A percentile compares a stretch with the other conserved stretches of the same genome.
phyloP scores from a whole-genome alignment of 371 early-diverging fungal genomes.

The Mortierella sp. region DNA sequence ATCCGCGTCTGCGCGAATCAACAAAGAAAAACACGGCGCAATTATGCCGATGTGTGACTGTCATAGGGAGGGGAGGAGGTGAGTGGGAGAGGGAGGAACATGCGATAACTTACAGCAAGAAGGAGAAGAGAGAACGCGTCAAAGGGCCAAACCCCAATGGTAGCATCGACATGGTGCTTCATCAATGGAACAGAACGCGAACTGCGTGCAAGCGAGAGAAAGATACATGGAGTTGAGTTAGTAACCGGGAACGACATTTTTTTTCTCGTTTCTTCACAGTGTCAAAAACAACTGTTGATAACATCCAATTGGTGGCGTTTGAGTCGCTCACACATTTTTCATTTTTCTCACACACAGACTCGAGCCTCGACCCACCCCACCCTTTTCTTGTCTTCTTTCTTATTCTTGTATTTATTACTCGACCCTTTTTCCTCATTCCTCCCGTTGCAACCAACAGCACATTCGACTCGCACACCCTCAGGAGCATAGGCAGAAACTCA shows the following conservation, averaged over 20 bases:
- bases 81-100: not conserved
- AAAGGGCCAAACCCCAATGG: not conserved
- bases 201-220: not conserved
- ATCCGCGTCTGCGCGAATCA: constrained; percentile 2
- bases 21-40: not conserved
- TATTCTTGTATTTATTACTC: too few relatives aligned
- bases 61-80: not conserved
- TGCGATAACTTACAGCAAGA: too few relatives aligned
- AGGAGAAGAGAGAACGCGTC: not conserved
- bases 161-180: not conserved
- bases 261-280: not conserved
- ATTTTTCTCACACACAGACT: not conserved
- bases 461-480: not conserved
- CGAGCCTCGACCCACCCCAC: not conserved
- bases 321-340: not conserved
- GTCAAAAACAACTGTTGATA: not conserved
- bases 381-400: too few relatives aligned
- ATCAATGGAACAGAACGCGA: too few relatives aligned
- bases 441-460: not conserved
- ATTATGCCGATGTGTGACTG: not conserved
- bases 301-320: constrained; percentile 8
- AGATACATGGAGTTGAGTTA: too few relatives aligned
- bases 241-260: not conserved
- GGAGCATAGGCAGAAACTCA: too few relatives aligned
- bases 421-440: not conserved